phyloP scores from a whole-genome alignment of 2,329 filamentous ascomycete genomes.

The Colletotrichum chrysophilum region DNA sequence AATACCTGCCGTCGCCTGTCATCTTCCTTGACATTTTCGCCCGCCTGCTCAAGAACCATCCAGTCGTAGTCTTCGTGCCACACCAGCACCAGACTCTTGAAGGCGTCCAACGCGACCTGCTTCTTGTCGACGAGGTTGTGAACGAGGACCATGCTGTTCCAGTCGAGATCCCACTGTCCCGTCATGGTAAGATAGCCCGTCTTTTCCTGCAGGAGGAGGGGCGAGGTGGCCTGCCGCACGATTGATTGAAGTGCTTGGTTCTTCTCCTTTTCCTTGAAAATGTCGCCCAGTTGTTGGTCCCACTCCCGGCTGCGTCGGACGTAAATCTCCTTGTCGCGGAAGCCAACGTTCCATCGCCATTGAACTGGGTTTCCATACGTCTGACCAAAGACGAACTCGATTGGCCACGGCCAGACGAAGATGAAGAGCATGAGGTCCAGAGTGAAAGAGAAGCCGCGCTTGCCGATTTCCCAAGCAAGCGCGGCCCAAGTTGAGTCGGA shows the following conservation, averaged over 20 bases:
- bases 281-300: slow-evolving; percentile 64
- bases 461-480: slow-evolving; percentile 60
- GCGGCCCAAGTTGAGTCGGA: slow-evolving; percentile 59
- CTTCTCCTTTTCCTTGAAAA: slow-evolving; percentile 56
- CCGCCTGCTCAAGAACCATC: slow-evolving; percentile 66
- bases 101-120: slow-evolving; percentile 65
- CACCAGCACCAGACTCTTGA: slow-evolving; percentile 74
- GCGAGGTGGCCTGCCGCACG: slow-evolving; percentile 72
- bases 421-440: slow-evolving; percentile 75
- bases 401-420: slow-evolving; percentile 76
- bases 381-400: slow-evolving; percentile 71
- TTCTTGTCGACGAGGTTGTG: slow-evolving; percentile 72
- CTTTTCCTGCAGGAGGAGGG: slow-evolving; percentile 72
- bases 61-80: slow-evolving; percentile 73
- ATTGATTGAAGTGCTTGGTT: slow-evolving; percentile 65
- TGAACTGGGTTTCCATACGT: slow-evolving; percentile 64
- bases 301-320: slow-evolving; percentile 79
- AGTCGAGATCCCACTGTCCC: slow-evolving; percentile 86
- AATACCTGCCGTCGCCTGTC: slow-evolving; percentile 76
- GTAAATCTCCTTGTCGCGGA: slow-evolving; percentile 80
- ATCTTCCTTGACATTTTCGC: slow-evolving; percentile 59
- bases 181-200: slow-evolving; percentile 90
- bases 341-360: slow-evolving; percentile 80
- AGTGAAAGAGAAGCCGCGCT: slow-evolving; percentile 69
- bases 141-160: slow-evolving; percentile 78